Base-by-base conservation (phyloP, 2,329 filamentous ascomycete genomes). In the Pyrenochaeta sp. region DNA sequence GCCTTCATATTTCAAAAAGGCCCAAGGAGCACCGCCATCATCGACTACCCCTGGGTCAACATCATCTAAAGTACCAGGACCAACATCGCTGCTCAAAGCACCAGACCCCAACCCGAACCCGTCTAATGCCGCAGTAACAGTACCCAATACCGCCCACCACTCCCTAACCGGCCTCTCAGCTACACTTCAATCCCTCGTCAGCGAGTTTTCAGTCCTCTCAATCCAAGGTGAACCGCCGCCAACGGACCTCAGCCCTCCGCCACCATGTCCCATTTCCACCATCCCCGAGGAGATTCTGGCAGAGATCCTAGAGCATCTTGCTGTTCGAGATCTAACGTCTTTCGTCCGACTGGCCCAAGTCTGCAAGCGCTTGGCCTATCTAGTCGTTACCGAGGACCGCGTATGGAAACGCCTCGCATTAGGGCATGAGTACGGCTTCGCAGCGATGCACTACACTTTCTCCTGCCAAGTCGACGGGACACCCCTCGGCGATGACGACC, bases 261-360 rank as follows among this genome's bases (percentile, higher is more conserved):
- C 88, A 5, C 89, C 90, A n/a, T 97, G 92, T 69, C 92, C 91
- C 0, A 88, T 99, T 34, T 84, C 91, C 9, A 80, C 81, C 3
- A 80, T 97, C 0, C 95, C 95, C 0, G 88, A 92, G 39, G 95
- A 99, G 76, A 88, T 98, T 5, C 82, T 98, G 13, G 82, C 91
- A 1, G 90, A 96, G 64, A 90, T 98, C 46, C 78, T 98, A 13
- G 82, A 81, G 9, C 86, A 92, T 57, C 79, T 95, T 0, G 93
- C 92, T 0, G 74, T 90, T 44, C 72, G 82, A 30, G 95, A 99
- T 65, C 84, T 96, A 0, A 90, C 89, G 2, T 87, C 90, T 39
- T 93, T 96, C 67, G 86, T 85, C 22, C 89, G 91, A 25, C 82
- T 93, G 15, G 85, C 92, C 0, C 86, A 89, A 62, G 93, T 97